phyloP scores from a whole-genome alignment of 2,329 filamentous ascomycete species.

The Didymella keratinophila region DNA sequence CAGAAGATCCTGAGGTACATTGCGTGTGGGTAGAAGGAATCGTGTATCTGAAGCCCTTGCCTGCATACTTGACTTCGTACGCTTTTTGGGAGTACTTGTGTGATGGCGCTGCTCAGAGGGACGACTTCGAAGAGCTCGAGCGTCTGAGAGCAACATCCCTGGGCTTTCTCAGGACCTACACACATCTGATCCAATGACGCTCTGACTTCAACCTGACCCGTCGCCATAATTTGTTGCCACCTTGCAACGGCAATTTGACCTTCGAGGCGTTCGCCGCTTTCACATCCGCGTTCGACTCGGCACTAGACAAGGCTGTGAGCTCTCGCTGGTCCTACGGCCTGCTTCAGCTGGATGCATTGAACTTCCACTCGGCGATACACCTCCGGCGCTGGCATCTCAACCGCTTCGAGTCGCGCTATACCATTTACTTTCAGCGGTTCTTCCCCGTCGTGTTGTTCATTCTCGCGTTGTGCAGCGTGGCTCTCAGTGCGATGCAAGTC shows the following conservation, averaged over 20 bases:
- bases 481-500: constrained; percentile 35
- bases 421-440: constrained; percentile 28
- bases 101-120: constrained; percentile 20
- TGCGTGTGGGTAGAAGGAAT: constrained; percentile 26
- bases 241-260: background rate
- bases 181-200: background rate
- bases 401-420: constrained; percentile 29
- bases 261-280: constrained; percentile 24
- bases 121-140: background rate
- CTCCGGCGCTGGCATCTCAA: constrained; percentile 30
- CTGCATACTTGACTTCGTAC: constrained; percentile 20
- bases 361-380: constrained; percentile 31
- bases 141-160: constrained; percentile 1
- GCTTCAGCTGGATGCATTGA: constrained; percentile 29
- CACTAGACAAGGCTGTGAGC: constrained; percentile 19
- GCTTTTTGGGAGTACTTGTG: constrained; percentile 35
- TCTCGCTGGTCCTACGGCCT: constrained; percentile 29
- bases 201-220: constrained; percentile 1
- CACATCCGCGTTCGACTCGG: constrained; percentile 23
- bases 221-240: background rate
- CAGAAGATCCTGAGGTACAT: constrained; percentile 31
- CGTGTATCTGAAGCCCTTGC: constrained; percentile 2
- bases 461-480: constrained; percentile 31
- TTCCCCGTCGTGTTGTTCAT: constrained; percentile 30
- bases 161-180: background rate